Evolutionary conservation across 2,329 filamentous ascomycete species (phyloP), one percentile per base, ranked within the genome.

Genomic region (Dichotomopilus funicola): DNA sequence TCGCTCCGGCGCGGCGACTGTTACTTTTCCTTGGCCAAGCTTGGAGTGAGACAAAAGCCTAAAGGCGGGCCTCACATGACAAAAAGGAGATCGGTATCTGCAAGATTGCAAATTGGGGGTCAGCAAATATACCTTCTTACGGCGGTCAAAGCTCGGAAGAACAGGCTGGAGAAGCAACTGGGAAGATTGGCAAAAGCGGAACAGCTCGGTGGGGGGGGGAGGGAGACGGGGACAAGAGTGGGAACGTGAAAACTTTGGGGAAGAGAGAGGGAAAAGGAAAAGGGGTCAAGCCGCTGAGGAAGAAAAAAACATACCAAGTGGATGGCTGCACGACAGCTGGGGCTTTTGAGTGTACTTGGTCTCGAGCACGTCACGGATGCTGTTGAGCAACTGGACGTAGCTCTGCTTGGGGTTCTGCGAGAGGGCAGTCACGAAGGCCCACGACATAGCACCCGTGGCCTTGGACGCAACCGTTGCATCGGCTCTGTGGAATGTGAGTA

Each of bases 371-470:
- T 96, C 91, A 56, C 94, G 88, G 66, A 99, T 91, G 72, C 86
- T 96, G 78, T 96, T 97, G 63, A 99, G 80, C 56, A 99, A 77
- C 76, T 96, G 86, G 50, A 97, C 89, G 68, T 99, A 99, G 74
- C 88, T 96, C 76, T 97, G 94, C 69, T 95, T 87, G 0, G 90
- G 90, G 68, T 95, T 95, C 76, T 91, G 90, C 78, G 88, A 91
- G 67, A 97, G 80, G 19, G 91, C 87, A 1, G 81, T 85, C 71
- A 99, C 94, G 71, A 99, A 99, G 2, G 94, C 94, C 84, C 88
- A 96, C 3, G 91, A 96, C 94, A 99, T 97, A 71, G 94, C 94
- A 54, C 94, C 94, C 0, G 94, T 99, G 37, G 94, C 92, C 73
- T 96, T 81, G 55, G 89, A 85, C 44, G 80, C 83, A 63, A 97